phyloP scores from a whole-genome alignment of 2,329 filamentous ascomycete species.

The Coleophoma cylindrospora region DNA sequence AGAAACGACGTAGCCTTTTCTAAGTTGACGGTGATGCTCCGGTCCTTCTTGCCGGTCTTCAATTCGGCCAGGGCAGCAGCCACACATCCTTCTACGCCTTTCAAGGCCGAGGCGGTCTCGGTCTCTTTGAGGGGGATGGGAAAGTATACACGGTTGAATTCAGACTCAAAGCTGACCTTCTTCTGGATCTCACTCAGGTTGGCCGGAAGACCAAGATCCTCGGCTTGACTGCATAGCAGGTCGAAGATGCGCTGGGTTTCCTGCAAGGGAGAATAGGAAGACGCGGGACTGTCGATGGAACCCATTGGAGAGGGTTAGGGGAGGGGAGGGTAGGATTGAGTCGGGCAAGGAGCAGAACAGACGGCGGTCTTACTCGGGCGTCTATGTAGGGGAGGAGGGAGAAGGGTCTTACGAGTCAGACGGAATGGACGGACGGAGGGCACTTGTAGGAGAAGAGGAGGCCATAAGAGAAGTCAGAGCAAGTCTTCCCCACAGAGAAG shows the following conservation, averaged over 20 bases:
- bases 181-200: conserved; percentile 18
- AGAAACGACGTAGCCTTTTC: conserved; percentile 49
- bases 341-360: too few species aligned
- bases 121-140: conserved; percentile 41
- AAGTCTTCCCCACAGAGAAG: too few species aligned
- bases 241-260: conserved; percentile 11
- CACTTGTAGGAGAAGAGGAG: too few species aligned
- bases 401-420: too few species aligned
- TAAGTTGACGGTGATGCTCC: conserved; percentile 44
- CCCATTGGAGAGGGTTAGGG: background rate
- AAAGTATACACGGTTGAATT: conserved; percentile 33
- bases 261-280: conserved; percentile 8
- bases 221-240: conserved; percentile 8
- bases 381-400: too few species aligned
- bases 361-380: too few species aligned
- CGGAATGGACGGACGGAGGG: too few species aligned
- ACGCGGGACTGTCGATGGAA: background rate
- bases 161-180: conserved; percentile 28
- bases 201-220: conserved; percentile 20
- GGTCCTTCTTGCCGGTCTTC: conserved; percentile 35
- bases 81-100: conserved; percentile 38
- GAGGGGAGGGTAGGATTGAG: too few species aligned
- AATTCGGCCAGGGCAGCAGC: conserved; percentile 55
- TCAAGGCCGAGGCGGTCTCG: conserved; percentile 34
- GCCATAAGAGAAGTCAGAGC: too few species aligned